Percentiles rank a stretch among this genome's conserved stretches.
phyloP scores from a whole-genome alignment of 73 alveolate genomes.

The Loxodes magnus region DNA sequence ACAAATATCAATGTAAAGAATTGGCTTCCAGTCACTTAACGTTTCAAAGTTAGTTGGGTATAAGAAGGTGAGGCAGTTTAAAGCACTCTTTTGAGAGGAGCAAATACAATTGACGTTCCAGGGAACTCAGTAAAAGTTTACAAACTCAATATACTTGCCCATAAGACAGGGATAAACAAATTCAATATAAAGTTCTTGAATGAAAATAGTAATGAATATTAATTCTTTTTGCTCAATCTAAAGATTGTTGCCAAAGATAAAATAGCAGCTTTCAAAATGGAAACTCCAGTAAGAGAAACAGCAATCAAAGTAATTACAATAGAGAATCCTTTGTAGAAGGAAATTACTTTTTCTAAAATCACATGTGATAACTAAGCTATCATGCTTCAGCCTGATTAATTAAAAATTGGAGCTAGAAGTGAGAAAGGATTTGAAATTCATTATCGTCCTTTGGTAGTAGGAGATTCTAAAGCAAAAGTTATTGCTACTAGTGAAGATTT shows the following conservation, averaged over 20 bases:
- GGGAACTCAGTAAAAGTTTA: constrained; percentile 86
- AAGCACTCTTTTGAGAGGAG: constrained; percentile 88
- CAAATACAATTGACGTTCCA: constrained; percentile 92
- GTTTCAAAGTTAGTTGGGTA: constrained; percentile 94
- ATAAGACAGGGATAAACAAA: constrained; percentile 74
- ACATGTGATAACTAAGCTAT: constrained; percentile 71
- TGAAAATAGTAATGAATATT: constrained; percentile 80
- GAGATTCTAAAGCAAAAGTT: constrained; percentile 66
- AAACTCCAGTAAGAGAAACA: constrained; percentile 85
- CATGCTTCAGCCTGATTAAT: constrained; percentile 74
- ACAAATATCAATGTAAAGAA: constrained; percentile 75
- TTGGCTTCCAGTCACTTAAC: constrained; percentile 89
- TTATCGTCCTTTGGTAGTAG: constrained; percentile 85
- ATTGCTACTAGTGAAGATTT: constrained; percentile 68
- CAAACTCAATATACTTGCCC: constrained; percentile 83
- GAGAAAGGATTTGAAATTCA: constrained; percentile 90
- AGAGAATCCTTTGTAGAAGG: constrained; percentile 80
- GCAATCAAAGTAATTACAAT: constrained; percentile 81
- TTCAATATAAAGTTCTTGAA: constrained; percentile 87
- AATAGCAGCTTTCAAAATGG: constrained; percentile 67
- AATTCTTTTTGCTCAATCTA: constrained; percentile 62
- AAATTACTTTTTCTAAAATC: constrained; percentile 66
- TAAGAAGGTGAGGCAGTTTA: constrained; percentile 76
- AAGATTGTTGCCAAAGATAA: constrained; percentile 69
- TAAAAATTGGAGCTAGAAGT: constrained; percentile 86